A percentile compares a stretch with the other conserved stretches of the same genome.
phyloP scores from a whole-genome alignment of 2,329 filamentous ascomycete genomes.

The Huntiella moniliformis region DNA sequence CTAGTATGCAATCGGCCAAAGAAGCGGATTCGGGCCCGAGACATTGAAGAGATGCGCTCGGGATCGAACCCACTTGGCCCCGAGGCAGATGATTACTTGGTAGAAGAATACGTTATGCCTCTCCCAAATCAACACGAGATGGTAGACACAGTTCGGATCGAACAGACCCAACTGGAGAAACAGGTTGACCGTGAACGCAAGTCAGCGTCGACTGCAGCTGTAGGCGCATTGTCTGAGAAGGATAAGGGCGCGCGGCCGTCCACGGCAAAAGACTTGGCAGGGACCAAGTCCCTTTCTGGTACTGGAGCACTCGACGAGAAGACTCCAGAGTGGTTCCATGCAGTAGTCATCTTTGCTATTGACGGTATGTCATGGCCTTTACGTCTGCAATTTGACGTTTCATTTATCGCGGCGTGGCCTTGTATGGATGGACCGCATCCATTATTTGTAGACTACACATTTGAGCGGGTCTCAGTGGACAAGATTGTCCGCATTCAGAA shows the following conservation, averaged over 20 bases:
- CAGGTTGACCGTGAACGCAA: neutral
- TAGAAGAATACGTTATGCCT: constrained; percentile 45
- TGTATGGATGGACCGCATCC: constrained; percentile 46
- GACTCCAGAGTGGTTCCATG: constrained; percentile 34
- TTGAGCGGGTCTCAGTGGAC: constrained; percentile 39
- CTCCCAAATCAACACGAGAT: constrained; percentile 36
- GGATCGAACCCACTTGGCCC: constrained; percentile 53
- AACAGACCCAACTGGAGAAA: constrained; percentile 43
- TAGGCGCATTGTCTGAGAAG: neutral
- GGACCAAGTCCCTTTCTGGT: neutral
- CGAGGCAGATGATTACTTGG: constrained; percentile 39
- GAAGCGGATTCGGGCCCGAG: constrained; percentile 35
- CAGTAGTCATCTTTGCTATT: constrained; percentile 44
- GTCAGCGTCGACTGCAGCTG: constrained; percentile 12
- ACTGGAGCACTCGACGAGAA: neutral
- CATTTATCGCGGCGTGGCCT: constrained; percentile 46
- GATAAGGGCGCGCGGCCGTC: constrained; percentile 7
- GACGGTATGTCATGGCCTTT: constrained; percentile 45
- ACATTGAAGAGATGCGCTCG: constrained; percentile 46
- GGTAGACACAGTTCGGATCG: constrained; percentile 48
- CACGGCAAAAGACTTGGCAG: constrained; percentile 11
- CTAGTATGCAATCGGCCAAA: constrained; percentile 42
- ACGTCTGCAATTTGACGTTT: constrained; percentile 42
- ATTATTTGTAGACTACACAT: constrained; percentile 53
- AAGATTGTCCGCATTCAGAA: constrained; percentile 46